Evolutionary conservation across 345 rosid species (phyloP).

Genomic region (Eucalyptus marginata): DNA sequence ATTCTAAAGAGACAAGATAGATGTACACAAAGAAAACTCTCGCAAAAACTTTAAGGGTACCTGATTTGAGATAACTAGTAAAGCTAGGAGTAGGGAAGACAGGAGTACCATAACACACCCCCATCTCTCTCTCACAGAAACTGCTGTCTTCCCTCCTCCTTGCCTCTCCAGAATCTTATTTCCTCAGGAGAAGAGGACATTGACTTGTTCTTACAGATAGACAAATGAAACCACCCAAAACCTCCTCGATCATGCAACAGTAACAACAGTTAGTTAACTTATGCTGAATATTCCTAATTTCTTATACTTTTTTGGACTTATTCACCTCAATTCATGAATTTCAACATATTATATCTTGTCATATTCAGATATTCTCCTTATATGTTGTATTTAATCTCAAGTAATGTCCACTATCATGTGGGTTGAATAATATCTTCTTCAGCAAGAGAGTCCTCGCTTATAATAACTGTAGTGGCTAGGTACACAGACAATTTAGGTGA

Average conservation of each 20-base stretch:
- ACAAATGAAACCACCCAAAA: not conserved
- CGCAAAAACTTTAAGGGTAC: not conserved
- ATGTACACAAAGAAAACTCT: not conserved
- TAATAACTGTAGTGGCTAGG: too few relatives aligned
- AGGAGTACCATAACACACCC: not conserved
- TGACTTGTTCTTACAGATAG: not conserved
- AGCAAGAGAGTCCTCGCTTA: too few relatives aligned
- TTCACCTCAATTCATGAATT: too few relatives aligned
- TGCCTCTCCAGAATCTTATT: not conserved
- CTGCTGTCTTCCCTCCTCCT: not conserved
- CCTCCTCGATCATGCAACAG: too few relatives aligned
- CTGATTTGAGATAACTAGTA: not conserved
- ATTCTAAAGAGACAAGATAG: not conserved
- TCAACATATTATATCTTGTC: too few relatives aligned
- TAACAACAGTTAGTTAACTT: too few relatives aligned
- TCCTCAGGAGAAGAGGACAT: not conserved
- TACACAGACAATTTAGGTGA: too few relatives aligned
- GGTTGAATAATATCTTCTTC: too few relatives aligned
- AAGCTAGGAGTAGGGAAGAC: not conserved
- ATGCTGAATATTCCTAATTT: too few relatives aligned
- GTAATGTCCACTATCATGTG: rapidly evolving
- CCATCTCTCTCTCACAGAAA: not conserved
- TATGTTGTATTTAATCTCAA: too few relatives aligned
- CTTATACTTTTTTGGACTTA: too few relatives aligned
- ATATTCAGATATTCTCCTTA: too few relatives aligned